phyloP scores from a whole-genome alignment of 2,329 filamentous ascomycete species.

The Didymella exigua region DNA sequence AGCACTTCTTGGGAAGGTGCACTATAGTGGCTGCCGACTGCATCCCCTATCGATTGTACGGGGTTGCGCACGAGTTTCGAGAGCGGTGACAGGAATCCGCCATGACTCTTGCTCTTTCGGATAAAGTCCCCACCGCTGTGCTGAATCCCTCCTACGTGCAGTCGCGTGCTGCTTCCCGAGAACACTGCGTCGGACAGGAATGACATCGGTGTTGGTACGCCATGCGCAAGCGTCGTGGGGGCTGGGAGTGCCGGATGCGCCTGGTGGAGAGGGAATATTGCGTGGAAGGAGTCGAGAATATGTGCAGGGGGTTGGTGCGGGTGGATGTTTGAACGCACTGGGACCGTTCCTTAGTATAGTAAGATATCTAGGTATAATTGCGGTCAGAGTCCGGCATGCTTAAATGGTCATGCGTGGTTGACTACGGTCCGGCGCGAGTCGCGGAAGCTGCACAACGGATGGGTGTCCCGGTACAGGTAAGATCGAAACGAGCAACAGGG shows the following conservation, averaged over 20 bases:
- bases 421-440: constrained; percentile 20
- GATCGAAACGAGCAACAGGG: constrained; percentile 2
- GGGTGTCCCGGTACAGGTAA: constrained; percentile 5
- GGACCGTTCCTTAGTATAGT: constrained; percentile 6
- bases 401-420: constrained; percentile 27
- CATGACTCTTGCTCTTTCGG: constrained; percentile 38
- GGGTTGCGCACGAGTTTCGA: constrained; percentile 46
- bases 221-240: constrained; percentile 38
- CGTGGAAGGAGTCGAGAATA: constrained; percentile 5
- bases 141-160: constrained; percentile 29
- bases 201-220: constrained; percentile 43
- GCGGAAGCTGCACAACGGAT: constrained; percentile 28
- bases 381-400: constrained; percentile 20
- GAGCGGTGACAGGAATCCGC: constrained; percentile 43
- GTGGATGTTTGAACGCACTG: constrained; percentile 5
- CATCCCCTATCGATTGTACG: constrained; percentile 28
- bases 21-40: constrained; percentile 18
- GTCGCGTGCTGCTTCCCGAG: constrained; percentile 36
- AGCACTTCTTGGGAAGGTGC: constrained; percentile 17
- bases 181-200: constrained; percentile 46
- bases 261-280: constrained; percentile 5
- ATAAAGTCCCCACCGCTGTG: constrained; percentile 19
- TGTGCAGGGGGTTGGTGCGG: neutral
- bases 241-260: constrained; percentile 22
- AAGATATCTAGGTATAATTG: constrained; percentile 17